Base-by-base conservation (phyloP, 2,329 filamentous ascomycete species). In the Botrytis fragariae region DNA sequence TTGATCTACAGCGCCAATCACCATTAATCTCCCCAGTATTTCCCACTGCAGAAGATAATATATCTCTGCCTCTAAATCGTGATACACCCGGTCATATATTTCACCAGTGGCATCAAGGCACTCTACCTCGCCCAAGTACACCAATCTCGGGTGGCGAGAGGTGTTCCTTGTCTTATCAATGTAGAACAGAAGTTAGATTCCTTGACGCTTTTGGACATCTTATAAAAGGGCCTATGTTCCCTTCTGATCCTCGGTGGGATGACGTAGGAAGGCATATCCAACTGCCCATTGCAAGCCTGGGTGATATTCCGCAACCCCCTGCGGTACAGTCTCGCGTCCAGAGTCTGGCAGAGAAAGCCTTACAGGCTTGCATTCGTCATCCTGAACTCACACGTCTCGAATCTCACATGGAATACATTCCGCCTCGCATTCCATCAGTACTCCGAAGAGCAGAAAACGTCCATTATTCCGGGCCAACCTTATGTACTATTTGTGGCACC, bases 401-500 rank as follows among this genome's bases (percentile, higher is more conserved):
- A 12, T 74, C 76, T 18, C 75, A 74, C 37, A 67, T 75, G 5
- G 74, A 78, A 10, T 75, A 77, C 25, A 72, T 74, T 35, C 79
- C 80, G 1, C 65, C 74, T 22, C 73, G 77, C 25, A 51, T 81
- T 5, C 72, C 74, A 16, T 73, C 72, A 3, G 70, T 80, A 1
- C 63, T 81, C 5, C 67, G 65, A 20, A 62, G 72, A 35, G 75
- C 75, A n/a, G 64, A 83, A 84, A 8, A 79, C 6, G 83, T 85
- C 74, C 84, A 84, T 54, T 83, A 86, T 54, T 81, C 80, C 0
- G 88, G 88, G 7, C 86, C 86, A 1, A 77, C 85, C 42, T 78
- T 78, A 3, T 91, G 90, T 77, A 86, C 87, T 1, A 81, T 84
- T 0, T 91, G 90, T 77, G 77, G 80, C 37, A 84, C 84, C 42